Evolutionary conservation across 202 grass and related monocot genomes (phyloP), one percentile per base, ranked within the genome.

Genomic region (Sporobolus alterniflorus): DNA sequence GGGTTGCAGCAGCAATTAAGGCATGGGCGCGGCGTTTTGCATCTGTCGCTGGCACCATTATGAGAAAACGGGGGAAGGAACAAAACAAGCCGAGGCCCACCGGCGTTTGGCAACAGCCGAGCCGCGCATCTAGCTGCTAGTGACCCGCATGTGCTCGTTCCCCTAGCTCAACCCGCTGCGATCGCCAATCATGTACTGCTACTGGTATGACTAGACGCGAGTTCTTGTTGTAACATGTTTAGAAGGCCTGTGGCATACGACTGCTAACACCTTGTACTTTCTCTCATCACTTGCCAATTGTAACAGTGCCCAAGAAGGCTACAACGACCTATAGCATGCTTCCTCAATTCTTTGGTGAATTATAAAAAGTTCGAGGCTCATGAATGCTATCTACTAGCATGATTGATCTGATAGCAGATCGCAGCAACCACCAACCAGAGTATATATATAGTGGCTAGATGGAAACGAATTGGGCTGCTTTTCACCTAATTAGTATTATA

Each of bases 11-110:
- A 59, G 70, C 80, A 87, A 74, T 87, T 87, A 90, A 87, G 80
- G 42, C 29, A 89, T 67, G 82, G 82, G 72, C 54, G 39, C 57
- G 88, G 82, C 82, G 82, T 72, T n/a, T n/a, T 32, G 75, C 80
- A 66, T 80, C 64, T 71, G 75, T 76, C 34, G 80, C 75, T 90
- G 89, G 80, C 89, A 76, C 80, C 83, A 87, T 90, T 84, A 90
- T 76, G 80, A 84, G 75, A 59, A 87, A 87, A 43, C 39, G 75
- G 75, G 43, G 54, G 55, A 71, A 80, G 65, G 80, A 87, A 87
- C 88, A 68, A 86, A 82, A 80, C 69, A 57, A 57, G 61, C 10
- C 5, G 43, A 87, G 88, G 88, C 80, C 89, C 89, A 90, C 84
- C 36, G 69, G 69, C 62, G 66, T 70, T 83, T 79, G 76, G 80